Conservation (phyloP, 106 monocot species). For the Cymbidium sinense region DNA sequence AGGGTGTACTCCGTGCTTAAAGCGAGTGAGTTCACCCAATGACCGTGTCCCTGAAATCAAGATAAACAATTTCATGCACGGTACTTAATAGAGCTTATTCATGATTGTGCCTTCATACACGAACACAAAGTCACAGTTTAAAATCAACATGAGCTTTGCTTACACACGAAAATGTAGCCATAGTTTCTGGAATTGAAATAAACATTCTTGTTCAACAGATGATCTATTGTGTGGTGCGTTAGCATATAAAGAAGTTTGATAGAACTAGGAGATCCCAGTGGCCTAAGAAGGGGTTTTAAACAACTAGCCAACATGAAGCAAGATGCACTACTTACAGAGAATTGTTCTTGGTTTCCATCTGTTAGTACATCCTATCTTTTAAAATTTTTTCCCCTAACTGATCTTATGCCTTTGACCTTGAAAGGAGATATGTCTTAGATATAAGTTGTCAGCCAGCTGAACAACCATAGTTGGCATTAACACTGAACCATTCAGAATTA, state of each 20-base stretch:
- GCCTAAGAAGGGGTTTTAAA: background rate
- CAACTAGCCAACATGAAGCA: background rate
- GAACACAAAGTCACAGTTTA: background rate
- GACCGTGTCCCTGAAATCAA: conserved; percentile 69
- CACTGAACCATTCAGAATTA: background rate
- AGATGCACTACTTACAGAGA: background rate
- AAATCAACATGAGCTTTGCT: background rate
- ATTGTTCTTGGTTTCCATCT: background rate
- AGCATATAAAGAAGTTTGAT: background rate
- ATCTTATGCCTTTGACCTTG: background rate
- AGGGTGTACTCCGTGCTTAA: conserved; percentile 92
- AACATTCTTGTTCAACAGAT: background rate
- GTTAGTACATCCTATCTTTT: background rate
- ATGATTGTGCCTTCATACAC: background rate
- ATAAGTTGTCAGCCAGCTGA: background rate
- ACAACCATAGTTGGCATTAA: background rate
- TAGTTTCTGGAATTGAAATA: too few species aligned
- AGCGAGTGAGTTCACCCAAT: conserved; percentile 98
- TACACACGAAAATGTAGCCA: background rate
- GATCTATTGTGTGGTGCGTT: background rate
- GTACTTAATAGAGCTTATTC: background rate
- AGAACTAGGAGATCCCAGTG: background rate
- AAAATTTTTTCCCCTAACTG: background rate
- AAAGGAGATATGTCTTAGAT: background rate
- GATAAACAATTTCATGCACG: background rate